Evolutionary conservation across 2,329 filamentous ascomycete species (phyloP).

Genomic region (Plenodomus tracheiphilus): DNA sequence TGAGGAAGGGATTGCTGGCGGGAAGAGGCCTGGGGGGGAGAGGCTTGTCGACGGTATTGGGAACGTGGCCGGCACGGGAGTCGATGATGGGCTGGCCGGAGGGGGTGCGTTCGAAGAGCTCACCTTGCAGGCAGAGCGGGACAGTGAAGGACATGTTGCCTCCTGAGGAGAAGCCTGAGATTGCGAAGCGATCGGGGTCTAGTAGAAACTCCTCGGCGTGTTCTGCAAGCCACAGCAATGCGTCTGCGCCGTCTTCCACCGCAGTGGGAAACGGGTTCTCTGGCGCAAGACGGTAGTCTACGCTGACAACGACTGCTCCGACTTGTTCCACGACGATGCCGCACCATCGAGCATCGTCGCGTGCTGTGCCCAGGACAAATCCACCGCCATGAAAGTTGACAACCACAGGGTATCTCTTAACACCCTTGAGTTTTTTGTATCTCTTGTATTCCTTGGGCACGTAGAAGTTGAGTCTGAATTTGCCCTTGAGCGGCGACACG

Average conservation of each 20-base stretch:
- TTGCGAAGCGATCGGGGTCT: slow-evolving; percentile 59
- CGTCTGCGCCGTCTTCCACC: slow-evolving; percentile 66
- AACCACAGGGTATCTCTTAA: slow-evolving; percentile 58
- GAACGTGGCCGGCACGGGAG: slow-evolving; percentile 31
- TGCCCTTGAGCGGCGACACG: slow-evolving; percentile 49
- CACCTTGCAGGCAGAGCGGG: slow-evolving; percentile 59
- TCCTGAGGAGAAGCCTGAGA: slow-evolving; percentile 66
- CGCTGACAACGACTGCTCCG: slow-evolving; percentile 62
- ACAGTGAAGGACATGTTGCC: slow-evolving; percentile 66
- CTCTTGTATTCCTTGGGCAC: slow-evolving; percentile 56
- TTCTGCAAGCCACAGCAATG: slow-evolving; percentile 60
- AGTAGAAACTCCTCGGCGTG: slow-evolving; percentile 61
- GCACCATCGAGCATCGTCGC: slow-evolving; percentile 65
- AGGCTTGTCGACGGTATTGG: slow-evolving; percentile 24
- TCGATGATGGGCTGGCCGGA: slow-evolving; percentile 34
- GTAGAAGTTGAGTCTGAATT: slow-evolving; percentile 64
- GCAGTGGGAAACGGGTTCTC: slow-evolving; percentile 65
- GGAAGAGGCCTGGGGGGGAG: slow-evolving; percentile 14
- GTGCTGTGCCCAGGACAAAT: slow-evolving; percentile 62
- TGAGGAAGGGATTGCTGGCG: slow-evolving; percentile 13
- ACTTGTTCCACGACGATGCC: slow-evolving; percentile 59
- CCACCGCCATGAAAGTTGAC: slow-evolving; percentile 69
- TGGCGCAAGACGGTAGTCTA: slow-evolving; percentile 64
- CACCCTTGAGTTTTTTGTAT: slow-evolving; percentile 47
- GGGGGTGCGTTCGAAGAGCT: slow-evolving; percentile 41